Evolutionary conservation across 805 yeast species (phyloP).

Genomic region (Cyberlindnera sargentensis): DNA sequence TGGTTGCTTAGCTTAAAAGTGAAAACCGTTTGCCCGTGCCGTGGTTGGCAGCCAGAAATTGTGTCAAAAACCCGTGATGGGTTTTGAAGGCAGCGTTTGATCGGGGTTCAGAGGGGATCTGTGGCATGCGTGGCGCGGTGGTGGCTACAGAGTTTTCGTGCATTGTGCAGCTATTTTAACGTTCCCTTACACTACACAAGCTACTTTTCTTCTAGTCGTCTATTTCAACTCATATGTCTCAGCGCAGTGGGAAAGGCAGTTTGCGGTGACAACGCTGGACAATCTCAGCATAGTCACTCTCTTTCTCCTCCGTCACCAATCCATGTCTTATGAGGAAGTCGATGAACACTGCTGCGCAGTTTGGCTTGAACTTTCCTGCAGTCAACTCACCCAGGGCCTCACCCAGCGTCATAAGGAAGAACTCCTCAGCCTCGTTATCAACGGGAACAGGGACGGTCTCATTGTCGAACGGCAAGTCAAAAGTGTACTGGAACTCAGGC

Average conservation of each 20-base stretch:
- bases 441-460: constrained; percentile 46
- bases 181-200: no score
- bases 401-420: constrained; percentile 52
- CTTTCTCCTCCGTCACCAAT: constrained; percentile 53
- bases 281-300: constrained; percentile 59
- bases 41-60: no score
- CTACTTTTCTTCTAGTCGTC: no score
- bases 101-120: no score
- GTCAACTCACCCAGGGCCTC: constrained; percentile 47
- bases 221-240: neutral
- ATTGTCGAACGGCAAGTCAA: constrained; percentile 54
- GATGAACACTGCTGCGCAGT: constrained; percentile 70
- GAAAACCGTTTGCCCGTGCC: no score
- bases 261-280: constrained; percentile 54
- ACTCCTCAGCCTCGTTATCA: constrained; percentile 74
- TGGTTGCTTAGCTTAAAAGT: no score
- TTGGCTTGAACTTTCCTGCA: constrained; percentile 75
- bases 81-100: no score
- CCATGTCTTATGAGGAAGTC: constrained; percentile 92
- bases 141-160: no score
- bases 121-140: no score
- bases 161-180: no score
- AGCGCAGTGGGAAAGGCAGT: constrained; percentile 58
- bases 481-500: constrained; percentile 82
- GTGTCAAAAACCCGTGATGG: no score